Conservation (phyloP, 2,329 filamentous ascomycete genomes). For the Trichophyton benhamiae region DNA sequence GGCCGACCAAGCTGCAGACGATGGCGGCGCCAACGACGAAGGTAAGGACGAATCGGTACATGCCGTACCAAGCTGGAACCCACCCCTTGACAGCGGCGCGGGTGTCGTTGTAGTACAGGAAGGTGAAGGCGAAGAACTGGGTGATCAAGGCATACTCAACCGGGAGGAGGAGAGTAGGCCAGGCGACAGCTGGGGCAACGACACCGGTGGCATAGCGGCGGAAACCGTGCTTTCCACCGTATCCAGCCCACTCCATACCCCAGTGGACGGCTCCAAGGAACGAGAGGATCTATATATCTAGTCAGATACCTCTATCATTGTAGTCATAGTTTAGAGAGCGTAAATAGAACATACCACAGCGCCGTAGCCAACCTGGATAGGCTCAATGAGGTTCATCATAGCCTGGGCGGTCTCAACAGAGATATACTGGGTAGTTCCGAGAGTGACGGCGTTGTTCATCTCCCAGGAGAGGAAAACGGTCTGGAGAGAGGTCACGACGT, state of each 20-base stretch:
- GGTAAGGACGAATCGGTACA: constrained; percentile 84
- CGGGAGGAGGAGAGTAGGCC: constrained; percentile 78
- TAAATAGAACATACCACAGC: constrained; percentile 52
- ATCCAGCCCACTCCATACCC: constrained; percentile 74
- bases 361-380: constrained; percentile 80
- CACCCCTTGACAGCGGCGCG: constrained; percentile 61
- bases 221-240: constrained; percentile 54
- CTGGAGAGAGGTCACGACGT: constrained; percentile 68
- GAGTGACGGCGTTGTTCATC: constrained; percentile 54
- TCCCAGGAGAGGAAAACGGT: constrained; percentile 76
- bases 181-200: constrained; percentile 65
- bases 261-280: constrained; percentile 92
- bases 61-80: constrained; percentile 73
- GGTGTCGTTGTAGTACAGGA: constrained; percentile 74
- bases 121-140: constrained; percentile 75
- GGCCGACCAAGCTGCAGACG: constrained; percentile 65
- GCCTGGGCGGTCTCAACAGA: constrained; percentile 58
- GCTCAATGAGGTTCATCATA: constrained; percentile 64
- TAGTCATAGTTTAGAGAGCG: not conserved
- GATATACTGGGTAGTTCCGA: constrained; percentile 53
- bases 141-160: constrained; percentile 72
- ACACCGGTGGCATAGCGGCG: constrained; percentile 76
- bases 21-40: constrained; percentile 78
- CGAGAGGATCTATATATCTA: constrained; percentile 59
- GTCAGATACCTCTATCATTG: not conserved